Base-by-base conservation (phyloP, 2,329 filamentous ascomycete species). In the Hortaea sp. region DNA sequence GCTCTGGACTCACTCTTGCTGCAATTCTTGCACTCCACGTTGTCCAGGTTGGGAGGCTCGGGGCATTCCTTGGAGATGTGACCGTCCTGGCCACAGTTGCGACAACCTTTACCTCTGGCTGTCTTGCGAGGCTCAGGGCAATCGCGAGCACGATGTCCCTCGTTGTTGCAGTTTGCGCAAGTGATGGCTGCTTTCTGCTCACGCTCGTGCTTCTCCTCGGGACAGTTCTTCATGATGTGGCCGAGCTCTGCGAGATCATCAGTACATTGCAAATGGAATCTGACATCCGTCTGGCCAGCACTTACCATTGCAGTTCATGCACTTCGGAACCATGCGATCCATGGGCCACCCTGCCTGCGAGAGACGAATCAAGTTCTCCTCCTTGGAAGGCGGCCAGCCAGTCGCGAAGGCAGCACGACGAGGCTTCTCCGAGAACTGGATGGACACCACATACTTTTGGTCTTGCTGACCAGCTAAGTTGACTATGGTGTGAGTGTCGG, bases 381-480 rank as follows among this genome's bases (percentile, higher is more conserved):
- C 73, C 0, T 63, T 51, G 5, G 62, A 62, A 7, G 55, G 49
- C 39, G 76, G 76, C 75, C 75, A 79, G 39, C 69, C 69, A 2
- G 66, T 61, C 13, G 65, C 62, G 13, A 73, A 66, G 39, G 63
- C 67, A 9, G 62, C 62, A 45, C 75, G 73, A 49, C 69, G 69
- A 4, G 73, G 65, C 51, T 73, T 71, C 10, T 60, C 51, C 9
- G 61, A 67, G 53, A 67, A 70, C 57, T 69, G 75, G 58, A 74
- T 72, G 0, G 68, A 68, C 45, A 77, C 66, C 28, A 69, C 64
- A 47, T 70, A 78, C 49, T 71, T 69, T 59, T 72, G 70, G 47
- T 71, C 68, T 12, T 68, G 54, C 44, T 83, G 77, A 5, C 83
- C 83, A 57, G 86, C 81, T 1, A 85, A 67, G 52, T 86, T 81